A percentile compares a stretch with the other conserved stretches of the same genome.
Conservation (phyloP, 352 stramenopile genomes). For the Globisporangium canariense region DNA sequence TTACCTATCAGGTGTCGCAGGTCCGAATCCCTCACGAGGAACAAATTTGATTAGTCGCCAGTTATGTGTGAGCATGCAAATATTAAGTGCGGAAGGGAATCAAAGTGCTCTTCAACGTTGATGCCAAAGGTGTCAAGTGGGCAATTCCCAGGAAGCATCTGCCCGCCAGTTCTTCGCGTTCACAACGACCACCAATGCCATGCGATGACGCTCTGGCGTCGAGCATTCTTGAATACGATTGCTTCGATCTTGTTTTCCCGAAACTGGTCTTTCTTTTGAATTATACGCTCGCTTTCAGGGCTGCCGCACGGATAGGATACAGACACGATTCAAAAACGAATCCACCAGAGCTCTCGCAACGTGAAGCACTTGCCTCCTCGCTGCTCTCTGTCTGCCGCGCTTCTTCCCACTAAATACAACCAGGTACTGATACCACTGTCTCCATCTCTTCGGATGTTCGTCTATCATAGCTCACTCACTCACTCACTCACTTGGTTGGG, state of each 20-base stretch:
- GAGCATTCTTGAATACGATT: no score
- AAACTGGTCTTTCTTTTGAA: conserved; percentile 1
- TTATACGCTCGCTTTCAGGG: neutral
- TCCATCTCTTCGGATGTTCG: neutral
- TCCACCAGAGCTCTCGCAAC: neutral
- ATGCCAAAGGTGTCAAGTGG: no score
- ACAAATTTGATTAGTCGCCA: neutral
- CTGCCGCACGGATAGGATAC: neutral
- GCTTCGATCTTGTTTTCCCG: neutral
- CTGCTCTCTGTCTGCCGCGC: neutral
- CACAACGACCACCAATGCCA: neutral
- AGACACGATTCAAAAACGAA: neutral
- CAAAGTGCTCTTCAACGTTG: neutral
- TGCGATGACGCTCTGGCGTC: neutral
- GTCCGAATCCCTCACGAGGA: neutral
- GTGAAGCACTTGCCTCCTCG: neutral
- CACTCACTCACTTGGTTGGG: neutral
- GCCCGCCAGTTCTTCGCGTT: neutral
- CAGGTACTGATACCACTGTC: neutral
- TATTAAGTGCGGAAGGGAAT: neutral
- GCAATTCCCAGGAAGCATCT: neutral
- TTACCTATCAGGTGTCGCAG: neutral
- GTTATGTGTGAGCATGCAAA: neutral
- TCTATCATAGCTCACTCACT: conserved; percentile 5
- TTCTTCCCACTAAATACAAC: conserved; percentile 13